These are phyloP conservation scores for Globisporangium paroecandrum DNA, from an alignment of 352 stramenopile species.

Conservation along the genomic window DNA sequence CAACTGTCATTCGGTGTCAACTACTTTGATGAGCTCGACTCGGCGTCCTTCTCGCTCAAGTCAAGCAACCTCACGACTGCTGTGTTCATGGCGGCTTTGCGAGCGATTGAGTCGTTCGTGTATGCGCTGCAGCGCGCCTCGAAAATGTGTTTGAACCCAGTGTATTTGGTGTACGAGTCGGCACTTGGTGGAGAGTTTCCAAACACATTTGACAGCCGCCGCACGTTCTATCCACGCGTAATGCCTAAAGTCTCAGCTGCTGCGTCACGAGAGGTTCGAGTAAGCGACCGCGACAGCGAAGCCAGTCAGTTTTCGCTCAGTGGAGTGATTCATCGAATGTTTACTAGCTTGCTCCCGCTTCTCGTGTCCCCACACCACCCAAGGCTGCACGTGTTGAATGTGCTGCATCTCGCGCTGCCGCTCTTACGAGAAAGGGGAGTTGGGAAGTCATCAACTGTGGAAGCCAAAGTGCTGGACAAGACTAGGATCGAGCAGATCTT, in stretches of 20 bases:
- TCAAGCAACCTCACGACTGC: constrained; percentile 39
- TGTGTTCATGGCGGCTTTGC: constrained; percentile 57
- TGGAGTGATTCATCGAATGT: constrained; percentile 38
- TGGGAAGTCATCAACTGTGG: background rate
- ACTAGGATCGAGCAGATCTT: constrained; percentile 41
- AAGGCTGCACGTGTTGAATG: constrained; percentile 54
- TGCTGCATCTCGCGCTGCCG: constrained; percentile 34
- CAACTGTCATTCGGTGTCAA: constrained; percentile 49
- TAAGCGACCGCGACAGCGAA: background rate
- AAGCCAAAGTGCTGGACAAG: constrained; percentile 31
- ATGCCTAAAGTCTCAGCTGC: constrained; percentile 15
- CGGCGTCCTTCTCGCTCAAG: constrained; percentile 44
- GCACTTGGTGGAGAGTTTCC: constrained; percentile 20
- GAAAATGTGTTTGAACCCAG: constrained; percentile 37
- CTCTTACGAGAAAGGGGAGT: constrained; percentile 24
- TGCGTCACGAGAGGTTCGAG: background rate
- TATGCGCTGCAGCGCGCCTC: constrained; percentile 33
- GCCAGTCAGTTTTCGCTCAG: constrained; percentile 33
- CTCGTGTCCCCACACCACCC: constrained; percentile 42
- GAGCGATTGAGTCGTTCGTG: constrained; percentile 60
- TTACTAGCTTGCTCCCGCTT: constrained; percentile 49
- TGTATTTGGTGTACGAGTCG: constrained; percentile 35
- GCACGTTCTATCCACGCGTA: constrained; percentile 32
- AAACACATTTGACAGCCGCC: constrained; percentile 29
- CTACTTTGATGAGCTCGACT: constrained; percentile 66